A percentile compares a stretch with the other conserved stretches of the same genome.
phyloP scores from a whole-genome alignment of 2,329 filamentous ascomycete species.

The Curvularia verruculosa region DNA sequence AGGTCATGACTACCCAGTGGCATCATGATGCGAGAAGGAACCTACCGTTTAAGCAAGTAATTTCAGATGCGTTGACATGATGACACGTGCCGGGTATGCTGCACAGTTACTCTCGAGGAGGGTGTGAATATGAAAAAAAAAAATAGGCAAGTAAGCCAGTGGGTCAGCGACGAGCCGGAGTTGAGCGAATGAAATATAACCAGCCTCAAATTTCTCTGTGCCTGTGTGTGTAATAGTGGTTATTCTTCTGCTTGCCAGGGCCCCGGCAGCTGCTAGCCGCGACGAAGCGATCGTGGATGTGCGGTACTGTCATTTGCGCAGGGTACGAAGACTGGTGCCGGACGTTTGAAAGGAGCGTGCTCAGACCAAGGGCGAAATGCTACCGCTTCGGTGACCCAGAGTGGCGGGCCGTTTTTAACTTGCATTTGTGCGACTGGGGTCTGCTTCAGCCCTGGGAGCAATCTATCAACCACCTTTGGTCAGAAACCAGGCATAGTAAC shows the following conservation, averaged over 20 bases:
- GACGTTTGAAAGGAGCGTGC: conserved; percentile 28
- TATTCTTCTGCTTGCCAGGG: conserved; percentile 4
- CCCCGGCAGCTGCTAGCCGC: conserved; percentile 25
- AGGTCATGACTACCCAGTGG: conserved; percentile 27
- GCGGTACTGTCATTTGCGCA: conserved; percentile 47
- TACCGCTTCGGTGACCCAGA: conserved; percentile 33
- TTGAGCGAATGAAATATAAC: conserved; percentile 24
- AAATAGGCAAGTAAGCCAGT: conserved; percentile 27
- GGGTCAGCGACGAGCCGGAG: conserved; percentile 22
- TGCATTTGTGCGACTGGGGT: conserved; percentile 21
- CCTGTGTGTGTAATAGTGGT: not conserved
- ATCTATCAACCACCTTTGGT: conserved; percentile 1
- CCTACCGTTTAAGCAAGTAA: conserved; percentile 41
- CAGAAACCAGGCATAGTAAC: not conserved
- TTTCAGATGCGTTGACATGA: conserved; percentile 28
- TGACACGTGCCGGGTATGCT: conserved; percentile 40
- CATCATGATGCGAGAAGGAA: conserved; percentile 33
- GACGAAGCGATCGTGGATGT: conserved; percentile 30
- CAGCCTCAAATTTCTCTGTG: conserved; percentile 10
- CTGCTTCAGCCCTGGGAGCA: conserved; percentile 14
- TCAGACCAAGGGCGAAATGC: conserved; percentile 26
- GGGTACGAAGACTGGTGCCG: conserved; percentile 30
- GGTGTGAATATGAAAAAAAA: conserved; percentile 29
- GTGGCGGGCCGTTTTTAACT: conserved; percentile 31
- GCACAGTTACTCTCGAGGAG: conserved; percentile 17